Conservation (phyloP, 805 yeast species). For the fission yeast (Schizosaccharomyces pombe) region DNA sequence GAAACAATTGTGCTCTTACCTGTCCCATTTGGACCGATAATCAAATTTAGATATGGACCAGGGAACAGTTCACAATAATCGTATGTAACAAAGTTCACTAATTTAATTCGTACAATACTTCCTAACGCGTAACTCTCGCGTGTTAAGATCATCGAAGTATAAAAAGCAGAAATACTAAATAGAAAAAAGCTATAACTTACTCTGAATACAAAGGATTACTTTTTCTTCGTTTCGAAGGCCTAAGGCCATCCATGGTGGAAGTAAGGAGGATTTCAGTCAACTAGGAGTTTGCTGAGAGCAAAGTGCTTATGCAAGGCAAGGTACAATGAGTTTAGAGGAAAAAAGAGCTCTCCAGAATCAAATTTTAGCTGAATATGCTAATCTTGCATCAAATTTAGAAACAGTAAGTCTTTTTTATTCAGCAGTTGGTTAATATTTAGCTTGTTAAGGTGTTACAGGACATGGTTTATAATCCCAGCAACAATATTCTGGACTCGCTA, state of each 20-base stretch:
- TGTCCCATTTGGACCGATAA: constrained; percentile 90
- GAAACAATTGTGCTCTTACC: constrained; percentile 88
- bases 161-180: background rate
- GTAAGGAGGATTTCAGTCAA: background rate
- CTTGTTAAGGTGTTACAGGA: background rate
- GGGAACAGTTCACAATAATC: constrained; percentile 38
- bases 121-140: constrained; percentile 29
- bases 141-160: too few relatives aligned
- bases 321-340: background rate
- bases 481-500: background rate
- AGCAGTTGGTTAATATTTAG: background rate
- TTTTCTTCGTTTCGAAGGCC: background rate
- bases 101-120: constrained; percentile 26
- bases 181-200: background rate
- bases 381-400: background rate
- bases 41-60: constrained; percentile 69
- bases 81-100: constrained; percentile 44
- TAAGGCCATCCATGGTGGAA: background rate
- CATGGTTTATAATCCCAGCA: background rate
- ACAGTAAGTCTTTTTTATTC: background rate
- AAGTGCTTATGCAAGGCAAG: background rate
- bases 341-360: background rate
- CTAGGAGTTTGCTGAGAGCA: background rate
- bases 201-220: background rate
- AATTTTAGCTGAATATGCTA: background rate